Conservation (phyloP, 139 green algal species). For the Chlamydomonas schloesseri region DNA sequence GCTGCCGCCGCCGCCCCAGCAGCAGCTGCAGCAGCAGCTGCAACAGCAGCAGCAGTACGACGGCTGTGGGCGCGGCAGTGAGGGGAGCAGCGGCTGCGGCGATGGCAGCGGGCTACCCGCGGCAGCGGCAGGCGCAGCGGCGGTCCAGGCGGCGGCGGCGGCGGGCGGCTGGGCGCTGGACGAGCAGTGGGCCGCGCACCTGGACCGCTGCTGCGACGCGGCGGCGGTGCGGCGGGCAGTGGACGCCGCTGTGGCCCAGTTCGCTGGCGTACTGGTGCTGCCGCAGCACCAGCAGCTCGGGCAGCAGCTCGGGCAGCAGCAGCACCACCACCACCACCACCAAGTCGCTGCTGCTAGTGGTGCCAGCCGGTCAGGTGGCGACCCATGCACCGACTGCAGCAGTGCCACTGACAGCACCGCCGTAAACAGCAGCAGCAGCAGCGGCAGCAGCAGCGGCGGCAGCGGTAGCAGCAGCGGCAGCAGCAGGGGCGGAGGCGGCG, state of each 20-base stretch:
- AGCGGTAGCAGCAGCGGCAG: too few relatives aligned
- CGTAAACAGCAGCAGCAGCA: too few relatives aligned
- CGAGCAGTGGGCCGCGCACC: neutral
- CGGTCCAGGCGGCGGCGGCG: neutral
- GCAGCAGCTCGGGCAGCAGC: neutral
- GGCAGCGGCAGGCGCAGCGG: too few relatives aligned
- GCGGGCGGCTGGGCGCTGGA: neutral
- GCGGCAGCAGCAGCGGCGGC: too few relatives aligned
- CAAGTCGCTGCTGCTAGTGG: too few relatives aligned
- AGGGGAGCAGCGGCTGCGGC: too few relatives aligned
- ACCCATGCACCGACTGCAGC: neutral
- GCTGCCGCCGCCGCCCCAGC: neutral
- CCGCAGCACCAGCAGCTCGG: too few relatives aligned
- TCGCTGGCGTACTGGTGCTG: neutral
- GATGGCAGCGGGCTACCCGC: neutral
- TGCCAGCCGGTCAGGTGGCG: neutral
- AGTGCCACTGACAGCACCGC: too few relatives aligned
- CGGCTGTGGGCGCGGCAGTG: neutral
- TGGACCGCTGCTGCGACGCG: constrained; percentile 12
- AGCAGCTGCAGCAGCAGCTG: neutral
- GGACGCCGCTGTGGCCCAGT: neutral
- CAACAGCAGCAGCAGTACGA: neutral
- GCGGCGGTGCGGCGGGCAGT: neutral
- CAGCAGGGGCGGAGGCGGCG: neutral
- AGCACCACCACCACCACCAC: too few relatives aligned